Conservation (phyloP, 495 filamentous ascomycete genomes). For the Trichoderma orchidacearum region DNA sequence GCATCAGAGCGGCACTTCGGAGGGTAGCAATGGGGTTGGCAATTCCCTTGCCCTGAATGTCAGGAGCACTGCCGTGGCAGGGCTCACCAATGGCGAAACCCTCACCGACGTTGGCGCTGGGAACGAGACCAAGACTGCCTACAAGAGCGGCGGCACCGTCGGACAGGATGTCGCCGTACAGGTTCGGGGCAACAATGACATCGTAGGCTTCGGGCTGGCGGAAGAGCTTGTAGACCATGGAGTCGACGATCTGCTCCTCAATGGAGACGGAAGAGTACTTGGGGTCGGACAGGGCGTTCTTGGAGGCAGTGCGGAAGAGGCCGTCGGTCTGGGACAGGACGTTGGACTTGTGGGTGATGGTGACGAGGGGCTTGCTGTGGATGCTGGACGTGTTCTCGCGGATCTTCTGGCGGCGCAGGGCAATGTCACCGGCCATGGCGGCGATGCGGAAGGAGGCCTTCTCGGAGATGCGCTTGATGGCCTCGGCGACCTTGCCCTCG, state of each 20-base stretch:
- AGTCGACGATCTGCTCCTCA: slow-evolving; percentile 98
- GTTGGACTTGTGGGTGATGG: slow-evolving; percentile 97
- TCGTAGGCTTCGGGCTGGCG: slow-evolving; percentile 88
- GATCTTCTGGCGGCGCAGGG: slow-evolving; percentile 70
- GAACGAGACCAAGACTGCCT: slow-evolving; percentile 84
- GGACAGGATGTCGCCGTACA: slow-evolving; percentile 94
- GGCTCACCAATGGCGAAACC: slow-evolving; percentile 94
- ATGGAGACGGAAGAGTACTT: slow-evolving; percentile 50
- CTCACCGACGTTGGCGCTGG: slow-evolving; percentile 92
- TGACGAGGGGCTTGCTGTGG: slow-evolving; percentile 63
- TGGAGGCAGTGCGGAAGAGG: slow-evolving; percentile 74
- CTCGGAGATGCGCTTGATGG: slow-evolving; percentile 92
- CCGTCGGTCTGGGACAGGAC: slow-evolving; percentile 94
- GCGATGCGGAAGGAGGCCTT: slow-evolving; percentile 72
- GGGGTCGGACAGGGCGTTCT: slow-evolving; percentile 49
- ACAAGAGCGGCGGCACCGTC: slow-evolving; percentile 94
- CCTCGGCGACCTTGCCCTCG: slow-evolving; percentile 74
- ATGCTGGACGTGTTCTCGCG: slow-evolving; percentile 38
- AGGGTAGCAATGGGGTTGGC: slow-evolving; percentile 95
- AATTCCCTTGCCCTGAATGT: slow-evolving; percentile 85
- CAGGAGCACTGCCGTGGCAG: slow-evolving; percentile 90
- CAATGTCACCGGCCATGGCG: slow-evolving; percentile 88
- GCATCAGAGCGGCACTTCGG: slow-evolving; percentile 81
- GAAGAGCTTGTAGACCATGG: slow-evolving; percentile 99
- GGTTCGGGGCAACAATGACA: slow-evolving; percentile 94